Evolutionary conservation across 306 rosid species (phyloP).

Genomic region (Parietaria judaica): DNA sequence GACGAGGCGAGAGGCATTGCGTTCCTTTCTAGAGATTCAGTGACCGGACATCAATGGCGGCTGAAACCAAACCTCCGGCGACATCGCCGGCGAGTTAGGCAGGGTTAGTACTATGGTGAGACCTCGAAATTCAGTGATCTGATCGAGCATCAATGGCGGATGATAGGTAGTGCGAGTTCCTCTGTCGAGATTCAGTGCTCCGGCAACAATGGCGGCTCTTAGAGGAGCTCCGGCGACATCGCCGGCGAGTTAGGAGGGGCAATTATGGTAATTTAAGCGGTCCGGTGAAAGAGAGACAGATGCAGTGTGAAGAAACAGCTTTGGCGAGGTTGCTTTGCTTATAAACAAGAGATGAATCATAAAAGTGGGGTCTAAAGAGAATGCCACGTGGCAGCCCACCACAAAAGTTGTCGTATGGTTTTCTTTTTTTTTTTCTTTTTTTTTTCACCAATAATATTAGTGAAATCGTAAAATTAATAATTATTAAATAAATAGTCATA

Average conservation of each 20-base stretch:
- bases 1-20: constrained; percentile 47
- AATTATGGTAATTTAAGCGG: not conserved
- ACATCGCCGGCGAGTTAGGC: constrained; percentile 43
- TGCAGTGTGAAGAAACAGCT: not conserved
- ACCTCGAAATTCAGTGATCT: too few relatives aligned
- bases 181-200: constrained; percentile 7
- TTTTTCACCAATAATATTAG: not conserved
- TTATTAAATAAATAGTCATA: too few relatives aligned
- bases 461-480: too few relatives aligned
- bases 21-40: constrained; percentile 1
- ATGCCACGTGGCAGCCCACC: not conserved
- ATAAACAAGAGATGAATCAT: constrained; percentile 11
- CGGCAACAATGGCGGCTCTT: constrained; percentile 18
- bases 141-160: not conserved
- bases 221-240: constrained; percentile 46
- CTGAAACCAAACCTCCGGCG: constrained; percentile 31
- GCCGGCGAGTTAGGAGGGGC: constrained; percentile 28
- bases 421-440: not conserved
- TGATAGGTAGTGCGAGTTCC: constrained; percentile 33
- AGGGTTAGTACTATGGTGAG: too few relatives aligned
- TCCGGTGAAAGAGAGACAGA: not conserved
- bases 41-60: constrained; percentile 16
- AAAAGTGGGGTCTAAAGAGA: constrained; percentile 2
- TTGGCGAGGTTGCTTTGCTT: constrained; percentile 5
- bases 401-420: constrained; percentile 16